A percentile compares a stretch with the other conserved stretches of the same genome.
Conservation (phyloP, 1,139 yeast species). For the Yamadazyma oceani region DNA sequence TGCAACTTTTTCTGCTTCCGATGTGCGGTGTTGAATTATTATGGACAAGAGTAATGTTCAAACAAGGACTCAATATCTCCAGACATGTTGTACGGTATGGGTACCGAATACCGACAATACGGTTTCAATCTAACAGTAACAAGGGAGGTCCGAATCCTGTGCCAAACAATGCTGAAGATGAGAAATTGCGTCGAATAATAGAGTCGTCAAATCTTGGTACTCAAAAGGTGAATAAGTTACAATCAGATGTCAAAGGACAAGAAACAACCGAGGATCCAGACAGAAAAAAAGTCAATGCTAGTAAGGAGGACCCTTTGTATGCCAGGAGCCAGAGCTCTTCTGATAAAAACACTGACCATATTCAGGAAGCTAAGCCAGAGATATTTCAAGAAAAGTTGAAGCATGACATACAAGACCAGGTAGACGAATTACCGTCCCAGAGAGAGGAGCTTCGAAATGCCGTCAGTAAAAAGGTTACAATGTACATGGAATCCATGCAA, state of each 20-base stretch:
- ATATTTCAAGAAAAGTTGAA: no score
- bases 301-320: not conserved
- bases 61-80: no score
- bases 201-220: slow-evolving; percentile 24
- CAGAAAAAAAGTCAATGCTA: not conserved
- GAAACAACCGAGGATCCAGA: not conserved
- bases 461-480: slow-evolving; percentile 39
- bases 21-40: no score
- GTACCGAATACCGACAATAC: no score
- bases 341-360: no score
- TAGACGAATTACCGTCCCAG: slow-evolving; percentile 32
- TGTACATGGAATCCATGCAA: slow-evolving; percentile 62
- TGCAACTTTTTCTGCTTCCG: not conserved
- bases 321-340: no score
- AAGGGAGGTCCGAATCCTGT: no score
- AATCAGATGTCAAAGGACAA: slow-evolving; percentile 9
- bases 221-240: slow-evolving; percentile 9
- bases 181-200: slow-evolving; percentile 13
- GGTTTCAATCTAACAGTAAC: no score
- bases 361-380: no score
- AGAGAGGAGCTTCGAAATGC: slow-evolving; percentile 20
- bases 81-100: no score
- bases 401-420: slow-evolving; percentile 4
- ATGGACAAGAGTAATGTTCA: no score
- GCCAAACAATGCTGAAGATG: slow-evolving; percentile 6